Base-by-base conservation (phyloP, 768 basidiomycete genomes). In the Boletus pseudopeckii region DNA sequence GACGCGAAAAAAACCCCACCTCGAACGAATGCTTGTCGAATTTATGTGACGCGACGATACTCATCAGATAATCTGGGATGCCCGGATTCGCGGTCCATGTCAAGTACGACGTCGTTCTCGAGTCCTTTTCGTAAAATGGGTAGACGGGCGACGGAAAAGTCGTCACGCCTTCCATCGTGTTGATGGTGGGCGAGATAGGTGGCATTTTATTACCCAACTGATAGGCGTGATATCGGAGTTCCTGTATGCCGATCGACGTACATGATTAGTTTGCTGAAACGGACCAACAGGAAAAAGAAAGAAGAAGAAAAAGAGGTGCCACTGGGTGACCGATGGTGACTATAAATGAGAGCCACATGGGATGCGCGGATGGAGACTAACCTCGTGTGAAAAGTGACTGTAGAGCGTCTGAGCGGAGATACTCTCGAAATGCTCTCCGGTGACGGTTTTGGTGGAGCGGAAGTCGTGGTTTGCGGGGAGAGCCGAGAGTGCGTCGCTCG, bases 11-110 rank as follows among this genome's bases (percentile, higher is more conserved):
- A 13, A 8, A 15, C 4, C 26, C 64, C 53, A 80, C 81, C 76
- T 82, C 81, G 57, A 79, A 74, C 45, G 77, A 76, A 54, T 80
- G 80, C 48, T 72, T 70, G 7, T 70, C 65, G 50, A 70, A 80
- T 45, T 61, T 66, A 14, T 69, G 66, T 28, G 72, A 65, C 3
- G 75, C 63, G 36, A 62, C 70, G 52, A 80, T 72, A 53, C 62
- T 67, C 61, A 75, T 64, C 37, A 76, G 33, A 0, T 61, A 67
- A 1, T 78, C 78, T 56, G 66, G 32, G 6, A 50, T 38, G 32
- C 55, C 59, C 0, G 63, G 43, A 10, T 49, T 48, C 0, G 57
- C 24, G 17, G 39, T 55, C 5, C 48, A 51, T 0, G 66, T 56
- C 49, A 56, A 28, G 44, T 56, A 70, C 1, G 69, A 63, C 6